Conservation (phyloP, 768 basidiomycete genomes). For the Macrocybe gigantea region DNA sequence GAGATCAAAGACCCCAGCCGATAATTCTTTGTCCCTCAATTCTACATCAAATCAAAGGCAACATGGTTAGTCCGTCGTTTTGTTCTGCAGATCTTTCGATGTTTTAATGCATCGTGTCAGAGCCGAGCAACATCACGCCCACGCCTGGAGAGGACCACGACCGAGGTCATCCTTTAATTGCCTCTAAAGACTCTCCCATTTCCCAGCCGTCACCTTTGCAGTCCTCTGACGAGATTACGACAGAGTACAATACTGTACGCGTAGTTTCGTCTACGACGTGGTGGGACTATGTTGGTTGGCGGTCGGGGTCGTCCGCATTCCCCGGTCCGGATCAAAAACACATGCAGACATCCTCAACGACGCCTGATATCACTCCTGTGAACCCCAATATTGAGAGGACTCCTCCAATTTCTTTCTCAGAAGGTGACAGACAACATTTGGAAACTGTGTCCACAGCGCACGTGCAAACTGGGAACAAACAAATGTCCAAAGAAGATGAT, state of each 20-base stretch:
- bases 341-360: background rate
- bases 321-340: background rate
- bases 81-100: background rate
- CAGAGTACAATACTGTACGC: background rate
- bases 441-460: background rate
- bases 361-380: background rate
- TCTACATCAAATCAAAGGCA: background rate
- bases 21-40: constrained; percentile 13
- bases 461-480: background rate
- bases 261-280: constrained; percentile 26
- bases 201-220: background rate
- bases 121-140: background rate
- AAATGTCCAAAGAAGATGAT: no score
- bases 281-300: constrained; percentile 49
- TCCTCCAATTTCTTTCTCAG: background rate
- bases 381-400: background rate
- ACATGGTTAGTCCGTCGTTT: background rate
- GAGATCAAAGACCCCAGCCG: constrained; percentile 37
- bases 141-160: background rate
- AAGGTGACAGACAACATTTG: background rate
- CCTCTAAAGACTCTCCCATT: background rate
- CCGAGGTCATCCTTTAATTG: background rate
- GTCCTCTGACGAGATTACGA: background rate
- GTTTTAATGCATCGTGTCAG: background rate
- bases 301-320: constrained; percentile 3